These are phyloP conservation scores for Lactarius hengduanensis DNA, from an alignment of 768 basidiomycete species.

Conservation along the genomic window DNA sequence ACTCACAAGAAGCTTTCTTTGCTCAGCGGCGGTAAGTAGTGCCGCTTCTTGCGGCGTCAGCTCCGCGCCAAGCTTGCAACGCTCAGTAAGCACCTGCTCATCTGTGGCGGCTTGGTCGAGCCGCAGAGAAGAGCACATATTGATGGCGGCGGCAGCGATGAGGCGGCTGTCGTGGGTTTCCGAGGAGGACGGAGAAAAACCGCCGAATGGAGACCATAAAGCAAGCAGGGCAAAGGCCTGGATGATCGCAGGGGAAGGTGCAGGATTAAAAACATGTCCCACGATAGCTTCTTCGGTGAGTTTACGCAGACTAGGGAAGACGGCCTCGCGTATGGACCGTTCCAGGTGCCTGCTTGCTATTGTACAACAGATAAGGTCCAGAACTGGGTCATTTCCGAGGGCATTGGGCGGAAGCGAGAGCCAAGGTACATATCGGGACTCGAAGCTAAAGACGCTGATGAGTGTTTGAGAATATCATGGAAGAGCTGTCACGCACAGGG, in stretches of 20 bases:
- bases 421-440: constrained; percentile 46
- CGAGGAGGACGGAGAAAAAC: constrained; percentile 30
- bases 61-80: constrained; percentile 16
- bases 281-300: constrained; percentile 42
- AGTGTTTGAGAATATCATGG: not conserved
- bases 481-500: constrained; percentile 17
- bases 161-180: constrained; percentile 42
- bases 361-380: constrained; percentile 47
- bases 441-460: constrained; percentile 37
- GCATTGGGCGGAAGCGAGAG: constrained; percentile 39
- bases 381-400: constrained; percentile 36
- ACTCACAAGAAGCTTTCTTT: constrained; percentile 19
- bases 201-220: constrained; percentile 45
- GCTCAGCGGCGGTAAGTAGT: constrained; percentile 7
- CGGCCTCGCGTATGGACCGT: constrained; percentile 36
- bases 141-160: constrained; percentile 43
- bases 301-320: constrained; percentile 43
- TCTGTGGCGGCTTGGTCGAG: constrained; percentile 30
- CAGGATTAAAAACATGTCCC: constrained; percentile 43
- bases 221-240: constrained; percentile 44
- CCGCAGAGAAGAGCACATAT: constrained; percentile 47
- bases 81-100: constrained; percentile 20
- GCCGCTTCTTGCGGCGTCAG: constrained; percentile 11
- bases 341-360: constrained; percentile 47
- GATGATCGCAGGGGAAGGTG: constrained; percentile 44